phyloP scores from a whole-genome alignment of 768 basidiomycete species.

The Candolleomyces aberdarensis region DNA sequence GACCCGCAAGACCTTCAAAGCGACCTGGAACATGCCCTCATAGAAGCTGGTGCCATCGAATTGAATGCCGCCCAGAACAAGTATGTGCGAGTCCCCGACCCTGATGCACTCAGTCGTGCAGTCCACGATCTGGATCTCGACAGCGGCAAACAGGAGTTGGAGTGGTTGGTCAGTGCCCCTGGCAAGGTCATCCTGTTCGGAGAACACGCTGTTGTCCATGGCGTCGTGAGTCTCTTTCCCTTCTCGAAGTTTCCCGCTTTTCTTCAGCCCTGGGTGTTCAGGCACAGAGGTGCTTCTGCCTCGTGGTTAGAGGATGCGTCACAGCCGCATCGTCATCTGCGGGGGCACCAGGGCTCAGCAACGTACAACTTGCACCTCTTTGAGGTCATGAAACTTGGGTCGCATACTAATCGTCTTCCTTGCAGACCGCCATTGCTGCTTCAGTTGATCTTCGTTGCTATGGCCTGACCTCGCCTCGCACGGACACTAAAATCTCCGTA shows the following conservation, averaged over 20 bases:
- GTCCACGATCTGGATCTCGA: conserved; percentile 63
- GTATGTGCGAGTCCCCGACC: conserved; percentile 38
- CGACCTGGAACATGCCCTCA: conserved; percentile 89
- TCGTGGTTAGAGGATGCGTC: neutral
- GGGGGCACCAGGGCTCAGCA: too few relatives aligned
- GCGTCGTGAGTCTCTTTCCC: conserved; percentile 64
- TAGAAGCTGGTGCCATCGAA: conserved; percentile 87
- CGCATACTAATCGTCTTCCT: conserved; percentile 8
- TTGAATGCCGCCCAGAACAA: conserved; percentile 51
- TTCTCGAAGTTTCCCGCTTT: conserved; percentile 12
- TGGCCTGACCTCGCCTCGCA: conserved; percentile 72
- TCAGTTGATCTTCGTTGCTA: conserved; percentile 96
- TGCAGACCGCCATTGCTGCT: conserved; percentile 89
- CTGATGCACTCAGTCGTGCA: conserved; percentile 49
- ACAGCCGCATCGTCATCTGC: neutral
- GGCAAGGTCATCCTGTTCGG: conserved; percentile 98
- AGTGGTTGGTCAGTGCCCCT: conserved; percentile 92
- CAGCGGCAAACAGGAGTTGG: conserved; percentile 36
- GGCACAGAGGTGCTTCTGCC: neutral
- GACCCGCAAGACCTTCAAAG: conserved; percentile 91
- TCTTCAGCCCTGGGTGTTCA: conserved; percentile 9
- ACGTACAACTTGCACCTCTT: too few relatives aligned
- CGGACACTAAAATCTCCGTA: conserved; percentile 70
- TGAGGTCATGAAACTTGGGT: neutral
- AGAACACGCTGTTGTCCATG: conserved; percentile 98